These are phyloP conservation scores for Colletotrichum filicis DNA, from an alignment of 2,329 filamentous ascomycete species.

Conservation along the genomic window DNA sequence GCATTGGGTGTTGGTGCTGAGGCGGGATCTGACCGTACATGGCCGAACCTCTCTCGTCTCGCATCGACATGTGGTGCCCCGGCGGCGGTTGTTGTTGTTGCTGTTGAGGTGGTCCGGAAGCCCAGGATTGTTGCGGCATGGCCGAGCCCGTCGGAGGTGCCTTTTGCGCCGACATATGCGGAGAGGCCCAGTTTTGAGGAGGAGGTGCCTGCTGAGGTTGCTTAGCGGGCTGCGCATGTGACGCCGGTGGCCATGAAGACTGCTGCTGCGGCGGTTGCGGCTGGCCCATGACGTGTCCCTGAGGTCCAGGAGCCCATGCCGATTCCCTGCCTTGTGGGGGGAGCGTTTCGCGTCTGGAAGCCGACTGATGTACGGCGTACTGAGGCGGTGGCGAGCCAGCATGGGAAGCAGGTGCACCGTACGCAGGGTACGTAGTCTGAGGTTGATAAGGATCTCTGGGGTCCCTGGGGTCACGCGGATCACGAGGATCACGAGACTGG, in stretches of 20 bases:
- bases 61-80: slow-evolving; percentile 39
- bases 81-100: slow-evolving; percentile 36
- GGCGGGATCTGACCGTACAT: slow-evolving; percentile 45
- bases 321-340: slow-evolving; percentile 47
- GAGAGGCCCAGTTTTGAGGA: slow-evolving; percentile 48
- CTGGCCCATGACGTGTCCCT: slow-evolving; percentile 39
- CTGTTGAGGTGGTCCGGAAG: slow-evolving; percentile 38
- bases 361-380: slow-evolving; percentile 60
- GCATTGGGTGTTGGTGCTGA: slow-evolving; percentile 49
- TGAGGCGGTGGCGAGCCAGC: slow-evolving; percentile 66
- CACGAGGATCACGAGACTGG: slow-evolving; percentile 40
- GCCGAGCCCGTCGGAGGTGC: slow-evolving; percentile 46
- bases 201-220: slow-evolving; percentile 39
- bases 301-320: slow-evolving; percentile 45
- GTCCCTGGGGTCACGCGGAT: background rate
- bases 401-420: slow-evolving; percentile 50
- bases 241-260: slow-evolving; percentile 46
- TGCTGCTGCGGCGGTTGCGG: slow-evolving; percentile 43
- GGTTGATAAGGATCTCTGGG: slow-evolving; percentile 53
- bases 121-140: slow-evolving; percentile 48
- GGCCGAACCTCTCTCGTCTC: slow-evolving; percentile 51
- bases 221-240: slow-evolving; percentile 47
- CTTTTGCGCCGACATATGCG: slow-evolving; percentile 50
- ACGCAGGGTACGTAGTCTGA: slow-evolving; percentile 55
- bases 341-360: slow-evolving; percentile 56